A percentile compares a stretch with the other conserved stretches of the same genome.
Conservation (phyloP, 116 monocot species). For the Zostera marina region DNA sequence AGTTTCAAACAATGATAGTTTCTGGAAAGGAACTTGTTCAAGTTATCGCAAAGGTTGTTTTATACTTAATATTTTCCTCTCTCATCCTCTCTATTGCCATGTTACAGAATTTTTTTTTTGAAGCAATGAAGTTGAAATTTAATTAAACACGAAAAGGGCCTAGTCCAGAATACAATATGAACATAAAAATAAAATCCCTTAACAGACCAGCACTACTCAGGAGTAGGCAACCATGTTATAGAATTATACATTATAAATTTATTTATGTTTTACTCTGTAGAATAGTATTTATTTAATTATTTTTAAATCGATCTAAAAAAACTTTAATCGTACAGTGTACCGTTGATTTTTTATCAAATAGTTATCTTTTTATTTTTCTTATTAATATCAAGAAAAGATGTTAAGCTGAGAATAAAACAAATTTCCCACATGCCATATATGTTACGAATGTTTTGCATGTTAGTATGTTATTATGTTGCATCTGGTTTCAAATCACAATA, state of each 20-base stretch:
- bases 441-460: not conserved
- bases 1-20: conserved; percentile 69
- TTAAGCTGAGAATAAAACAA: not conserved
- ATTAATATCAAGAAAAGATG: too few relatives aligned
- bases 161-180: too few relatives aligned
- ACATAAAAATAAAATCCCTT: too few relatives aligned
- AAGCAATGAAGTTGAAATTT: too few relatives aligned
- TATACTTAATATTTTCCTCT: not conserved
- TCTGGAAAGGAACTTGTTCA: conserved; percentile 73
- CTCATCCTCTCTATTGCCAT: not conserved
- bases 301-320: too few relatives aligned
- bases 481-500: not conserved
- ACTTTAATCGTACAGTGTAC: not conserved
- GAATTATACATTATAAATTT: too few relatives aligned
- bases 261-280: not conserved
- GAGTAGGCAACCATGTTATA: too few relatives aligned
- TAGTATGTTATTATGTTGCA: not conserved
- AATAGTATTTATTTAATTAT: not conserved
- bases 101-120: not conserved
- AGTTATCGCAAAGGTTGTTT: conserved; percentile 69
- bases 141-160: too few relatives aligned
- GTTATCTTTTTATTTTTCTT: too few relatives aligned
- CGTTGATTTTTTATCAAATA: not conserved
- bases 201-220: too few relatives aligned
- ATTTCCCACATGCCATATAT: not conserved